Evolutionary conservation across 306 rosid species (phyloP).

Genomic region (Gillenia trifoliata): DNA sequence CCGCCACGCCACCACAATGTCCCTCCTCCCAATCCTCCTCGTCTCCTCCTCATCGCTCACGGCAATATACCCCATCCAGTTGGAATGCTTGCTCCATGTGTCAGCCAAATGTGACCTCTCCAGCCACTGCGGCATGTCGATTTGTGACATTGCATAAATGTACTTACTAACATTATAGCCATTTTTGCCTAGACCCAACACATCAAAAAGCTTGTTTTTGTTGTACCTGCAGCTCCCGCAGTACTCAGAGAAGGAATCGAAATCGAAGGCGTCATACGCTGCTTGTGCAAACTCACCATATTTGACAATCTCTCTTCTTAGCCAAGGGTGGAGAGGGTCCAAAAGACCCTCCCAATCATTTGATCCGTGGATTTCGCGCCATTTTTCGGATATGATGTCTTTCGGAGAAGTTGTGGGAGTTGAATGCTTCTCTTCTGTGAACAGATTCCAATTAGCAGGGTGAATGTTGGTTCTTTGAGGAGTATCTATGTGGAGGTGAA

Average conservation of each 20-base stretch:
- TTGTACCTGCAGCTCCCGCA: slow-evolving; percentile 63
- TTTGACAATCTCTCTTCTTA: slow-evolving; percentile 57
- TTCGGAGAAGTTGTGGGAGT: slow-evolving; percentile 54
- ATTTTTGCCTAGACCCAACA: slow-evolving; percentile 30
- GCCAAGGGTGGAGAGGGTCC: slow-evolving; percentile 58
- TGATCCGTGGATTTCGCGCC: slow-evolving; percentile 54
- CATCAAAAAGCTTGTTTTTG: slow-evolving; percentile 29
- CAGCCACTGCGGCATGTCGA: slow-evolving; percentile 56
- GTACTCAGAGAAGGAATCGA: slow-evolving; percentile 49
- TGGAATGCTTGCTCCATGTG: slow-evolving; percentile 64
- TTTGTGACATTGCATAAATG: slow-evolving; percentile 58
- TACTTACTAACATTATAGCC: slow-evolving; percentile 47
- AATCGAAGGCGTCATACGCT: slow-evolving; percentile 68
- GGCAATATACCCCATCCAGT: slow-evolving; percentile 63
- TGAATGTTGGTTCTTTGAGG: slow-evolving; percentile 14
- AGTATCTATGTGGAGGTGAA: slow-evolving; percentile 39
- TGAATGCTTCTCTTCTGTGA: slow-evolving; percentile 26
- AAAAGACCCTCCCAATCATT: slow-evolving; percentile 38
- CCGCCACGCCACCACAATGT: slow-evolving; percentile 58
- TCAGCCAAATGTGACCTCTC: slow-evolving; percentile 47
- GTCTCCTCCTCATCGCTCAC: slow-evolving; percentile 53
- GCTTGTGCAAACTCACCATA: slow-evolving; percentile 76
- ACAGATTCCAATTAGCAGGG: slow-evolving; percentile 5
- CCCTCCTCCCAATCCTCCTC: slow-evolving; percentile 51
- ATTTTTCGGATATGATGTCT: slow-evolving; percentile 40